These are phyloP conservation scores for Tribonema minus DNA, from an alignment of 108 stramenopile species.

Conservation along the genomic window DNA sequence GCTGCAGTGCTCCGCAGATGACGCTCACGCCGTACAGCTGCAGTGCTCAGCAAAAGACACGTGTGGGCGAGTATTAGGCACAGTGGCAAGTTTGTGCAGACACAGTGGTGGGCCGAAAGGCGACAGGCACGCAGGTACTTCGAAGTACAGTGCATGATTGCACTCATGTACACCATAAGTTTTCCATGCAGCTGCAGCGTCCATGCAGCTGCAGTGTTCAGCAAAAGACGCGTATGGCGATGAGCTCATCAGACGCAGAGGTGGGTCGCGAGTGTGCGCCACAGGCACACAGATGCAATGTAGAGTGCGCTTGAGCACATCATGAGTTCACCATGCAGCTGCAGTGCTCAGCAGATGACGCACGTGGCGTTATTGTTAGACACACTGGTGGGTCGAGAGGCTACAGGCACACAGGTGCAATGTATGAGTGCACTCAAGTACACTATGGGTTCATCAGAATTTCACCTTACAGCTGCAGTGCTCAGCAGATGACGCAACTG, in stretches of 20 bases:
- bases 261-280: too few species aligned
- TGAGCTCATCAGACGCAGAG: too few species aligned
- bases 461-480: background rate
- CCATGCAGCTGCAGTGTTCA: background rate
- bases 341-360: background rate
- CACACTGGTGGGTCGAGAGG: too few species aligned
- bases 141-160: background rate
- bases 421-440: background rate
- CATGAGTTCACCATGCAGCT: background rate
- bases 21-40: slow-evolving; percentile 22
- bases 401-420: too few species aligned
- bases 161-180: background rate
- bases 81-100: too few species aligned
- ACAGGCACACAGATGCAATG: too few species aligned
- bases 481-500: background rate
- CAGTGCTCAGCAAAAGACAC: too few species aligned
- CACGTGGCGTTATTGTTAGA: slow-evolving; percentile 22
- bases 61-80: too few species aligned
- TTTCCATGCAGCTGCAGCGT: background rate
- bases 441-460: background rate
- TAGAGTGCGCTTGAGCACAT: background rate
- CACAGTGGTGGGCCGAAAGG: too few species aligned
- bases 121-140: too few species aligned
- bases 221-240: slow-evolving; percentile 1
- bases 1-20: background rate